Conservation (phyloP, 306 rosid species). For the Senna tora region DNA sequence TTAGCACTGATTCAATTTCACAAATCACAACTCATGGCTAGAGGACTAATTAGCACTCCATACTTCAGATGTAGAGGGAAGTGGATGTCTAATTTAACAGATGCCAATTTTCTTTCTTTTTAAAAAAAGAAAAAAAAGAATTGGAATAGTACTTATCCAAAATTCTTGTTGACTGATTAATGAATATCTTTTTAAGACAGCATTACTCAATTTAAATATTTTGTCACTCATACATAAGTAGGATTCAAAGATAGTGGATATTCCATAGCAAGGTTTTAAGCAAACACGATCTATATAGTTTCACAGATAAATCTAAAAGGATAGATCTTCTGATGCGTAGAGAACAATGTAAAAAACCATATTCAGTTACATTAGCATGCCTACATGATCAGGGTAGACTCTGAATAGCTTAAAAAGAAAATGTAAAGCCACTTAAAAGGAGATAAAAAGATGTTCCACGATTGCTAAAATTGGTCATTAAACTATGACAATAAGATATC, state of each 20-base stretch:
- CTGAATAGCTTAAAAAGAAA: constrained; percentile 17
- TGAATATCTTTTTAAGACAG: background rate
- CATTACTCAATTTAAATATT: constrained; percentile 2
- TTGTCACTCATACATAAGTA: constrained; percentile 16
- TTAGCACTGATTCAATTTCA: constrained; percentile 8
- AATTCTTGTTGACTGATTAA: background rate
- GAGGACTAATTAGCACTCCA: background rate
- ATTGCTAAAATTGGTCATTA: constrained; percentile 11
- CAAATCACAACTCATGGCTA: background rate
- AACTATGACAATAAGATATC: constrained; percentile 30
- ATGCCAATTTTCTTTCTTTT: background rate
- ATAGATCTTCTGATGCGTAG: constrained; percentile 9
- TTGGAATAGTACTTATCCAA: background rate
- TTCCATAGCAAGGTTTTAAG: background rate
- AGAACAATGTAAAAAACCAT: constrained; percentile 20
- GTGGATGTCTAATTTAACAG: background rate
- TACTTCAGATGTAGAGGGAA: background rate
- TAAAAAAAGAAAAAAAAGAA: background rate
- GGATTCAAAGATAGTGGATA: background rate
- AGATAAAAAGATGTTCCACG: constrained; percentile 22
- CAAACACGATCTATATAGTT: background rate
- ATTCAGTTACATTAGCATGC: constrained; percentile 13
- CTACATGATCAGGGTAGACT: constrained; percentile 25
- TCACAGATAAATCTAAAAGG: constrained; percentile 6
- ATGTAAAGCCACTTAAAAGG: constrained; percentile 1